Evolutionary conservation across 1,284 basidiomycete species (phyloP), one percentile per base, ranked within the genome.

Genomic region (Xanthoconium separans): DNA sequence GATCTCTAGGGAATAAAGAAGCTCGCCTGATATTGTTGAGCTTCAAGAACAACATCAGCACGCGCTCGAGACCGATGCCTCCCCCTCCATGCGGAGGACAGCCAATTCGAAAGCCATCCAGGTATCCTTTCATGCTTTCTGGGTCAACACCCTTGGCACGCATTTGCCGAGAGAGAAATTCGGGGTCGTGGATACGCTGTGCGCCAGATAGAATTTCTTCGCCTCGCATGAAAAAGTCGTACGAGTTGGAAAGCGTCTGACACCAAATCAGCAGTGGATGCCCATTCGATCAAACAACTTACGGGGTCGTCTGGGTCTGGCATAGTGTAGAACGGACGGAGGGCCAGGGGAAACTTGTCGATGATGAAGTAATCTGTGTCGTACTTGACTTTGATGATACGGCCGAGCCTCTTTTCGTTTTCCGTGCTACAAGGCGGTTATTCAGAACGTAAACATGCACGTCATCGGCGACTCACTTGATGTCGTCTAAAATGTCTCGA

Each of bases 191-290:
- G 51, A 98, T 86, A 77, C 95, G 93, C 73, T 99, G 96, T 18
- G 96, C 96, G 16, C 96, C 96, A 2, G 95, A 98, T 30, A 99
- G 79, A 65, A 99, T 98, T 74, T 99, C 96, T 74, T 99, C 95
- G 13, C 96, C 96, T 40, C 96, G 87, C 94, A 99, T 98, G 83
- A 99, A 98, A 75, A 99, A 98, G 76, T 99, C 96, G 74, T 99
- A 99, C 43, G 96, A 98, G 77, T 99, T 98, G 53, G 95, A 97
- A 52, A 98, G 81, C 16, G 84, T 85, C 86, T 94, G 62, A 24
- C 36, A 34, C 31, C 8, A 33, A 47, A 42, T 70, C 44, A 59
- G 45, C 11, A 27, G 18, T 27, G 33, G 20, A 48, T 5, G 20
- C 12, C 36, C 36, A 34, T 37, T 34, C 40, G 46, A 54, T 42